Conservation (phyloP, 768 basidiomycete species). For the Termitomyces sp. region DNA sequence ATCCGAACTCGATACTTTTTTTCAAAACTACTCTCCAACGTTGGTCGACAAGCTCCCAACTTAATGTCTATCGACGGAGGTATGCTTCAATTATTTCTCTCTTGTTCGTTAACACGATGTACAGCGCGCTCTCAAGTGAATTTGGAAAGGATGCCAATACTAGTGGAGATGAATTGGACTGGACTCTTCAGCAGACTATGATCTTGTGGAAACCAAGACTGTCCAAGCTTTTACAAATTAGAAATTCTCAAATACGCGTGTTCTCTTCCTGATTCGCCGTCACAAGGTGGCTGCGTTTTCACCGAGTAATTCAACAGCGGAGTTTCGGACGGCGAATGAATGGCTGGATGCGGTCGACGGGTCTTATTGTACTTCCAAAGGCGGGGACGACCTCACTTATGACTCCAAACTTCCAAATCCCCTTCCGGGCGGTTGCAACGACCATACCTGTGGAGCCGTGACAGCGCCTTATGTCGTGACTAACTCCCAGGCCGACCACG, state of each 20-base stretch:
- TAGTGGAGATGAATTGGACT: slow-evolving; percentile 33
- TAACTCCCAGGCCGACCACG: slow-evolving; percentile 32
- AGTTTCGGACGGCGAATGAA: slow-evolving; percentile 24
- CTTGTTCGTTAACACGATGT: neutral
- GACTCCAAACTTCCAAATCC: slow-evolving; percentile 27
- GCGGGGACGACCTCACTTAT: slow-evolving; percentile 26
- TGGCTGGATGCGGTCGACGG: slow-evolving; percentile 31
- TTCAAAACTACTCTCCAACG: slow-evolving; percentile 29
- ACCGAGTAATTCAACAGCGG: slow-evolving; percentile 5
- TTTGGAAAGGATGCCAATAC: slow-evolving; percentile 14
- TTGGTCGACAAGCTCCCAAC: slow-evolving; percentile 33
- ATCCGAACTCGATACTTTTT: slow-evolving; percentile 38
- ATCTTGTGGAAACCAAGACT: slow-evolving; percentile 25
- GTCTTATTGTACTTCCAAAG: slow-evolving; percentile 27
- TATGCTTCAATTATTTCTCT: slow-evolving; percentile 3
- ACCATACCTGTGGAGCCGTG: slow-evolving; percentile 30
- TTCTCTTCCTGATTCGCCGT: neutral
- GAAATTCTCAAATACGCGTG: neutral
- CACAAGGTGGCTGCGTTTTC: neutral
- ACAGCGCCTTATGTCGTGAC: slow-evolving; percentile 36
- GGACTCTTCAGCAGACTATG: slow-evolving; percentile 43
- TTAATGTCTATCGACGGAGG: slow-evolving; percentile 44
- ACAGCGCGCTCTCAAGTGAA: slow-evolving; percentile 4
- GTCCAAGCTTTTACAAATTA: slow-evolving; percentile 20
- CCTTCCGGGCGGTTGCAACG: slow-evolving; percentile 23